Evolutionary conservation across 2,329 filamentous ascomycete genomes (phyloP).

Genomic region (Bretziella fagacearum): DNA sequence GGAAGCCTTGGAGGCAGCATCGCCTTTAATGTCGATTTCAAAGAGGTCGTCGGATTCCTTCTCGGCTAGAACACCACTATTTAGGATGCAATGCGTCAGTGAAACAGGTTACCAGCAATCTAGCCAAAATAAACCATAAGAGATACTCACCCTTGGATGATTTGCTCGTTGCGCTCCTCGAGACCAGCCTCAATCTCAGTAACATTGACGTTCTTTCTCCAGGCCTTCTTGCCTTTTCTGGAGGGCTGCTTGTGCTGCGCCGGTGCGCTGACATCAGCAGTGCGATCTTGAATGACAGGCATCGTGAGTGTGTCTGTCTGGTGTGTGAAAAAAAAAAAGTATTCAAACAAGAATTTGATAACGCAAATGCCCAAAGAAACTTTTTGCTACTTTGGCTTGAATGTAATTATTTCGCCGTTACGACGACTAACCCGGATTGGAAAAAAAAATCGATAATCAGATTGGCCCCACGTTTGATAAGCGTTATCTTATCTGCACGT

Average conservation of each 20-base stretch:
- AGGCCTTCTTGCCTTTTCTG: conserved; percentile 94
- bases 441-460: conserved; percentile 13
- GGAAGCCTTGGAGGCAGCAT: conserved; percentile 46
- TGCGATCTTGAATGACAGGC: conserved; percentile 34
- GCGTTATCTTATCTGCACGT: conserved; percentile 9
- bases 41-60: conserved; percentile 74
- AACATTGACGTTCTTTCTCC: conserved; percentile 95
- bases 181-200: conserved; percentile 71
- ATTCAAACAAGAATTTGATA: background rate
- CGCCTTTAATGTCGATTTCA: conserved; percentile 59
- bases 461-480: conserved; percentile 13
- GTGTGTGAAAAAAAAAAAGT: background rate
- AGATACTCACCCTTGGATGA: conserved; percentile 60
- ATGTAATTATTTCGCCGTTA: conserved; percentile 12
- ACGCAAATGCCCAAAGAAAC: conserved; percentile 1
- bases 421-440: conserved; percentile 10
- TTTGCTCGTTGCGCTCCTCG: conserved; percentile 69
- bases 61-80: conserved; percentile 70
- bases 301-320: conserved; percentile 23
- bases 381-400: background rate
- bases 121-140: background rate
- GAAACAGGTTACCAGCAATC: conserved; percentile 15
- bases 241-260: conserved; percentile 76
- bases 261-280: conserved; percentile 43
- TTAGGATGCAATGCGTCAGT: conserved; percentile 4